A percentile compares a stretch with the other conserved stretches of the same genome.
These are phyloP conservation scores for Tricholoma saponaceum DNA, from an alignment of 768 basidiomycete genomes.

Conservation along the genomic window DNA sequence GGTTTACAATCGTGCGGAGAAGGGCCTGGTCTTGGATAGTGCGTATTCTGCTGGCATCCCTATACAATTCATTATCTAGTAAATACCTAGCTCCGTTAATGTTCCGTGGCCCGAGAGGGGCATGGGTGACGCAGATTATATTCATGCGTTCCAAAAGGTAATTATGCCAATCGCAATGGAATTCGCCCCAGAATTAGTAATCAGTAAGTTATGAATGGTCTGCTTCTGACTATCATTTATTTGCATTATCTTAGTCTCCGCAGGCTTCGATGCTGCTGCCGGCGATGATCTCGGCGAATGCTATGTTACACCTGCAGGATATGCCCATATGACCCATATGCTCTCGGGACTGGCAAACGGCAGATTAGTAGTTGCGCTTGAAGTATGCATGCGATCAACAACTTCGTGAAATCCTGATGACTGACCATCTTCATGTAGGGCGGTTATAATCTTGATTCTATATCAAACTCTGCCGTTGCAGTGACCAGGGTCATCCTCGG, in stretches of 20 bases:
- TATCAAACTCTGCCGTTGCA: constrained; percentile 82
- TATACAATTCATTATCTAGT: constrained; percentile 6
- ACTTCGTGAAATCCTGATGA: neutral
- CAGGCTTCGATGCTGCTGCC: constrained; percentile 94
- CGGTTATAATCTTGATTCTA: constrained; percentile 90
- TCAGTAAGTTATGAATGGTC: constrained; percentile 57
- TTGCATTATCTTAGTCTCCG: constrained; percentile 64
- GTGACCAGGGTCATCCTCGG: constrained; percentile 89
- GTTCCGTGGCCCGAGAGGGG: constrained; percentile 88
- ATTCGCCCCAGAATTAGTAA: constrained; percentile 93
- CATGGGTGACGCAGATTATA: constrained; percentile 94
- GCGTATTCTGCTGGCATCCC: constrained; percentile 27
- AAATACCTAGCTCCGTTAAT: constrained; percentile 74
- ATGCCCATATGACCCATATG: constrained; percentile 99
- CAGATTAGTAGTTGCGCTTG: constrained; percentile 87
- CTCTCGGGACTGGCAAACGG: constrained; percentile 84
- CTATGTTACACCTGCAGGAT: constrained; percentile 85
- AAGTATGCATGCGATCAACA: constrained; percentile 49
- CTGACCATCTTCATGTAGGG: constrained; percentile 51
- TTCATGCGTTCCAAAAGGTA: constrained; percentile 93
- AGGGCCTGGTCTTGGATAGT: constrained; percentile 84
- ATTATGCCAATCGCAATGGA: constrained; percentile 98
- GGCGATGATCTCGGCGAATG: constrained; percentile 94
- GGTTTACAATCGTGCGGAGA: constrained; percentile 82
- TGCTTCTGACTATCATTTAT: neutral